Base-by-base conservation (phyloP, 306 rosid species). In the Quercus variabilis region DNA sequence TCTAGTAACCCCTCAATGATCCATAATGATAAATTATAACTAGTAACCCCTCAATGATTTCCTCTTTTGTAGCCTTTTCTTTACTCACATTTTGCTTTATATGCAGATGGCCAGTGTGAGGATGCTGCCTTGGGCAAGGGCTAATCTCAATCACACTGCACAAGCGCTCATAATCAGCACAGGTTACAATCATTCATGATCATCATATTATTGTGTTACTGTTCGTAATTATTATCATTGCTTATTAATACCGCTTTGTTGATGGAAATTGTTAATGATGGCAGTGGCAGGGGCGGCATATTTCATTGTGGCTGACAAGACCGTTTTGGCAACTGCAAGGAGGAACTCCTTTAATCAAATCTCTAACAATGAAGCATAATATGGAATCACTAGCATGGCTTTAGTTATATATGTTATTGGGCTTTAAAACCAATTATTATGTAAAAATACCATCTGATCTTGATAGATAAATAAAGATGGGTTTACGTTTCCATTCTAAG, bases 231-330 rank as follows among this genome's bases (percentile, higher is more conserved):
- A 28, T 60, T 38, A 23, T 41, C n/a, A 2, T 31, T 71, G 49
- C 41, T 81, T 73, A 21, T 68, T 67, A 21, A 52, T 79, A 6
- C n/a, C 43, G 51, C 13, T 49, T 78, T 26, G 63, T 60, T 54
- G 60, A 65, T 80, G 65, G 79, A 58, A 35, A 41, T 18, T 65
- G 20, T 63, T 11, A 26, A 51, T 17, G 74, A 60, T 63, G 80
- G 82, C 89, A 95, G 99, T 80, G 88, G 98, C 99, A 4, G 99
- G 99, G 84, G 97, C 97, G 58, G 98, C 99, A 72, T 96, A 96
- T 85, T 96, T 96, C 89, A 89, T 93, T 49, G 99, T 96, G 73
- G 99, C 99, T 80, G 99, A 96, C 84, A 96, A 93, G 92, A 96
- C 99, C 0, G 89, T 96, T 75, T 78, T 96, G 90, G 94, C 92